Percentiles rank a stretch among this genome's conserved stretches.
phyloP scores from a whole-genome alignment of 2,329 filamentous ascomycete species.

The Daldinia sp. region DNA sequence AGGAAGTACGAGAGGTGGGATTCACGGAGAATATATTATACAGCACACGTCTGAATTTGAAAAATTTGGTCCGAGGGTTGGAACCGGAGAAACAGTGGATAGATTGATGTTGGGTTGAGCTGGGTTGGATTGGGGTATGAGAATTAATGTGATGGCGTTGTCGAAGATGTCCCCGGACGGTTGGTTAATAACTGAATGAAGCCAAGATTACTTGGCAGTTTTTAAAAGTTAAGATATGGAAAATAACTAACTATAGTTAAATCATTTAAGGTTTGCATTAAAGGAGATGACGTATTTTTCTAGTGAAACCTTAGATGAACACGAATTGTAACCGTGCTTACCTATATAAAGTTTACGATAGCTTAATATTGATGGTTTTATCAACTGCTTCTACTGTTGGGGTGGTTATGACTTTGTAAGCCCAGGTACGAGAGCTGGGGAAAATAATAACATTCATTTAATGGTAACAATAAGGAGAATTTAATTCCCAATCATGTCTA shows the following conservation, averaged over 20 bases:
- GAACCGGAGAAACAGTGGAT: slow-evolving; percentile 41
- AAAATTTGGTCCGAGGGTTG: slow-evolving; percentile 43
- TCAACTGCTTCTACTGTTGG: too few species aligned
- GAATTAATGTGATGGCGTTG: neutral
- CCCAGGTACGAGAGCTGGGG: neutral
- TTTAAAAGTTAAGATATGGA: neutral
- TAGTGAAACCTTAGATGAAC: too few species aligned
- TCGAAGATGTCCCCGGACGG: slow-evolving; percentile 1
- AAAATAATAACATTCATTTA: too few species aligned
- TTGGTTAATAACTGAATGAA: neutral
- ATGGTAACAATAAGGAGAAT: too few species aligned
- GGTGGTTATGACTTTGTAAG: too few species aligned
- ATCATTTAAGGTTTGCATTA: too few species aligned
- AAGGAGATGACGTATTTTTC: too few species aligned
- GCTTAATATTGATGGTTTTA: too few species aligned
- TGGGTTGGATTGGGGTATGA: slow-evolving; percentile 18
- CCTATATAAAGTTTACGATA: too few species aligned
- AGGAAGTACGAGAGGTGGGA: slow-evolving; percentile 42
- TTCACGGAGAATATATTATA: slow-evolving; percentile 47
- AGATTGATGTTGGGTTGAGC: slow-evolving; percentile 20
- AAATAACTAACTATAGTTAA: too few species aligned
- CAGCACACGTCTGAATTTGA: slow-evolving; percentile 45
- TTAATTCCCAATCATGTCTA: too few species aligned
- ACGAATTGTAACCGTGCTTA: too few species aligned
- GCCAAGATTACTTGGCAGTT: neutral